Conservation (phyloP, 345 rosid species). For the Combretum micranthum region DNA sequence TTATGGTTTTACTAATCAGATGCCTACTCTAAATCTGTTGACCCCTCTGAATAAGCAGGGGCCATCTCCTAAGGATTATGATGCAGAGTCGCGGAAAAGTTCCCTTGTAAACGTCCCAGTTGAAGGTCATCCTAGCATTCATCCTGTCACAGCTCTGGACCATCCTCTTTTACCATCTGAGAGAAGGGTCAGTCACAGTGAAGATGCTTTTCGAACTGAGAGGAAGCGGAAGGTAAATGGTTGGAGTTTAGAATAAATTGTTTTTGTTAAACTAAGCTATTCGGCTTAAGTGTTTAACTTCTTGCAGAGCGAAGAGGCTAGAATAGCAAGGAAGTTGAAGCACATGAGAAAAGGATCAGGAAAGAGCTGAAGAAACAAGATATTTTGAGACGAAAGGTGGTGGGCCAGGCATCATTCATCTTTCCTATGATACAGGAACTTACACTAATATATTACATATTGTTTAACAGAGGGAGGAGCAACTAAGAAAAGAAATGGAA, state of each 20-base stretch:
- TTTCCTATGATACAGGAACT: conserved; percentile 5
- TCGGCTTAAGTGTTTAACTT: background rate
- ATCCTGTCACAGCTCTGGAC: conserved; percentile 32
- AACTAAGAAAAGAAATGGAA: conserved; percentile 76
- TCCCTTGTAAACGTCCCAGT: conserved; percentile 24
- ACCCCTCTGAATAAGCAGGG: conserved; percentile 56
- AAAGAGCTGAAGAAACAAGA: conserved; percentile 89
- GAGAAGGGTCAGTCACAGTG: conserved; percentile 38
- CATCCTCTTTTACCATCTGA: conserved; percentile 41
- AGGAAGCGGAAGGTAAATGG: conserved; percentile 64
- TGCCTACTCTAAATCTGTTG: conserved; percentile 58
- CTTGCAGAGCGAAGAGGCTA: conserved; percentile 76
- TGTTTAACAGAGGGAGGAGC: conserved; percentile 62
- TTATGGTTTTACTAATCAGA: conserved; percentile 39
- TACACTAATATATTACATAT: conserved; percentile 8
- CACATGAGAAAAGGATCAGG: conserved; percentile 76
- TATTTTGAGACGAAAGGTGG: conserved; percentile 74
- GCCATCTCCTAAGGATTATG: conserved; percentile 38
- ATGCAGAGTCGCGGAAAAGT: conserved; percentile 34
- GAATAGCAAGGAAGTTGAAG: conserved; percentile 82
- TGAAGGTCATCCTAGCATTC: conserved; percentile 33
- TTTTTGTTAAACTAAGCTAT: too few relatives aligned
- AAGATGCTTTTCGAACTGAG: conserved; percentile 48
- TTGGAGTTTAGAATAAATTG: background rate
- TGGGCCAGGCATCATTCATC: conserved; percentile 9